phyloP scores from a whole-genome alignment of 1,284 basidiomycete genomes.

The Trametes pubescens region DNA sequence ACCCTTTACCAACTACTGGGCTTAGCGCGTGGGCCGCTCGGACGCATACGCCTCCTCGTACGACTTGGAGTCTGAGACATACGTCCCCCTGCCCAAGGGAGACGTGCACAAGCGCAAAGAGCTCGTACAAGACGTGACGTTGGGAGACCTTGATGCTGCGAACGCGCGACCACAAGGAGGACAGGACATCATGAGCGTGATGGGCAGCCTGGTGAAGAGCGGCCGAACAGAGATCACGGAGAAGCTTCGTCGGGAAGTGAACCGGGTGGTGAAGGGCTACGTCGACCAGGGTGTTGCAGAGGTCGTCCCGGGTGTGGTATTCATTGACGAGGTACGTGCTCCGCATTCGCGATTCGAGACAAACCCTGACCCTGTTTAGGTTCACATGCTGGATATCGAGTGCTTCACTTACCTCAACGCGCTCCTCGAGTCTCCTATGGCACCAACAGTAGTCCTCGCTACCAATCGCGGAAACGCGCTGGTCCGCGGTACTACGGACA shows the following conservation, averaged over 20 bases:
- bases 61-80: conserved; percentile 98
- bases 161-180: conserved; percentile 96
- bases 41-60: conserved; percentile 99
- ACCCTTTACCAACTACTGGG: background rate
- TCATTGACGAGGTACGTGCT: conserved; percentile 92
- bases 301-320: conserved; percentile 96
- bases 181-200: conserved; percentile 99
- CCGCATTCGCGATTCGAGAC: background rate
- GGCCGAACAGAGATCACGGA: conserved; percentile 97
- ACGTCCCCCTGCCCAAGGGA: conserved; percentile 97
- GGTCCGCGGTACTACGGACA: conserved; percentile 92
- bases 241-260: conserved; percentile 94
- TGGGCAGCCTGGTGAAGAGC: conserved; percentile 96
- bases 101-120: conserved; percentile 99
- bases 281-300: conserved; percentile 99
- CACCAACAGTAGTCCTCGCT: conserved; percentile 96
- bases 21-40: conserved; percentile 91
- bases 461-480: conserved; percentile 94
- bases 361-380: conserved; percentile 54
- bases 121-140: conserved; percentile 95
- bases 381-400: conserved; percentile 99
- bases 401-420: conserved; percentile 99
- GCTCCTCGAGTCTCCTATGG: conserved; percentile 94
- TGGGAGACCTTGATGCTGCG: conserved; percentile 96
- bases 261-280: conserved; percentile 98